Evolutionary conservation across 768 basidiomycete species (phyloP).

Genomic region (Mycena leptocephala): DNA sequence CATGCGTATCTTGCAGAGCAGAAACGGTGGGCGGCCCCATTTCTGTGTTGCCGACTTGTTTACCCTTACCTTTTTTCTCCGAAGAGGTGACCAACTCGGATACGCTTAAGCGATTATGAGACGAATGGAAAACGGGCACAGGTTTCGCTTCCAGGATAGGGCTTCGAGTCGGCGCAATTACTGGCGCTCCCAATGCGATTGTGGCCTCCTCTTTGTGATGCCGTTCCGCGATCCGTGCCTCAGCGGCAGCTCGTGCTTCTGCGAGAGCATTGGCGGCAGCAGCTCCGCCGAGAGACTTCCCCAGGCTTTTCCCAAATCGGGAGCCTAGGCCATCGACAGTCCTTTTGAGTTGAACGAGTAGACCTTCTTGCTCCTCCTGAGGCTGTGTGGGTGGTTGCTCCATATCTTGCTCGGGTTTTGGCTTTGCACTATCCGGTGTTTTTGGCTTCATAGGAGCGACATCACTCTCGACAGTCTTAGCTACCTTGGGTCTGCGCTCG

Average conservation of each 20-base stretch:
- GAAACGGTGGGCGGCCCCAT: constrained; percentile 4
- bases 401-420: neutral
- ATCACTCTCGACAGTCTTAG: constrained; percentile 61
- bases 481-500: constrained; percentile 64
- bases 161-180: constrained; percentile 1
- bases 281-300: constrained; percentile 75
- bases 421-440: constrained; percentile 1
- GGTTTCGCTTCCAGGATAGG: neutral
- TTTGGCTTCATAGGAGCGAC: constrained; percentile 39
- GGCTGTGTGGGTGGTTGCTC: neutral
- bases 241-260: constrained; percentile 78
- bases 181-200: constrained; percentile 25
- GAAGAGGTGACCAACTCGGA: constrained; percentile 72
- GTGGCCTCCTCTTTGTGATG: constrained; percentile 62
- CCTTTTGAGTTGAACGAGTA: constrained; percentile 79
- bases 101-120: constrained; percentile 65
- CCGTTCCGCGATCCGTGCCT: constrained; percentile 79
- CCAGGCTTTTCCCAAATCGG: constrained; percentile 69
- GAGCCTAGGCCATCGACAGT: constrained; percentile 80
- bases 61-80: constrained; percentile 54
- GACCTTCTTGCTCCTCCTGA: constrained; percentile 58
- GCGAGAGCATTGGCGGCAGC: constrained; percentile 74
- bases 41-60: constrained; percentile 41
- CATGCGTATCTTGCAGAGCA: neutral
- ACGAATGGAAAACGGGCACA: neutral